Evolutionary conservation across 257 asterid genomes (phyloP).

Genomic region (Solanum clarkiae): DNA sequence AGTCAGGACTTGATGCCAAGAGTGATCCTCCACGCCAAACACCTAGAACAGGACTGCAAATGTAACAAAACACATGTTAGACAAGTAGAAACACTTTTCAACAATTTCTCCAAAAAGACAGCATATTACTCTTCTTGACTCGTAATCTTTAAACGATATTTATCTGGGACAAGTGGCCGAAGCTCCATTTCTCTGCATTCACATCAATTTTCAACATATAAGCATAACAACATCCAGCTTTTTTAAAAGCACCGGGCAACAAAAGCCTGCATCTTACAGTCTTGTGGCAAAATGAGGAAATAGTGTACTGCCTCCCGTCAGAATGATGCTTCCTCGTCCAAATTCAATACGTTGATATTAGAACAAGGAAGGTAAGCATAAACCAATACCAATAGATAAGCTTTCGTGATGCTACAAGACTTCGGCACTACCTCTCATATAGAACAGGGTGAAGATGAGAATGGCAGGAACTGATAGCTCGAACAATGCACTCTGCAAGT

Average conservation of each 20-base stretch:
- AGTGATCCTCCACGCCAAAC: constrained; percentile 99
- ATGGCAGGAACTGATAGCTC: constrained; percentile 84
- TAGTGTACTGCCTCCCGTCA: constrained; percentile 90
- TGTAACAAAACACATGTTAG: not conserved
- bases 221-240: not conserved
- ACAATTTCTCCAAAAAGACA: constrained; percentile 1
- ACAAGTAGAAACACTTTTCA: not conserved
- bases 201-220: not conserved
- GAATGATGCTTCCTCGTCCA: constrained; percentile 51
- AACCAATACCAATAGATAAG: not conserved
- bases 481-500: constrained; percentile 84
- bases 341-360: not conserved
- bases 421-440: constrained; percentile 56
- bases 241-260: not conserved
- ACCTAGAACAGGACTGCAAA: constrained; percentile 75
- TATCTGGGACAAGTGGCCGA: constrained; percentile 86
- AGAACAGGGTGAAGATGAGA: constrained; percentile 89
- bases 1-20: constrained; percentile 92
- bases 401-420: not conserved
- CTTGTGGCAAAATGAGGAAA: constrained; percentile 90
- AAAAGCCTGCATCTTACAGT: constrained; percentile 49
- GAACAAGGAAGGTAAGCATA: not conserved
- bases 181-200: constrained; percentile 72
- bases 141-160: constrained; percentile 63
- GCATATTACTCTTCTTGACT: constrained; percentile 77